Percentiles rank a stretch among this genome's conserved stretches.
Evolutionary conservation across 352 stramenopile species (phyloP).

Genomic region (Phytophthora multivora): DNA sequence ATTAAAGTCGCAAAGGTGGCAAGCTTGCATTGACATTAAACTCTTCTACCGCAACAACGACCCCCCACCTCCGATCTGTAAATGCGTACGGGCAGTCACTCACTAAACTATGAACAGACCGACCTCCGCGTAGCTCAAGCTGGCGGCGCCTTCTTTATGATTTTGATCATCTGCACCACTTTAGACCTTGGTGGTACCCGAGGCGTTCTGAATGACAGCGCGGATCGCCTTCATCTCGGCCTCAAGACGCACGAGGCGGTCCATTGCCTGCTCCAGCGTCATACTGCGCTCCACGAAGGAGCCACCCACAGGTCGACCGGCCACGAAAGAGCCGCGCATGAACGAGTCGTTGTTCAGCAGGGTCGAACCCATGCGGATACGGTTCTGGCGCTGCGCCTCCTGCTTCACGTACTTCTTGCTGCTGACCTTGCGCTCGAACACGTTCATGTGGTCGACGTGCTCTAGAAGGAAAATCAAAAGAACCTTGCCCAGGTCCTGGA

Average conservation of each 20-base stretch:
- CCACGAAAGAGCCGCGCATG: conserved; percentile 81
- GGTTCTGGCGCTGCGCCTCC: conserved; percentile 78
- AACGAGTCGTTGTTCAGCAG: conserved; percentile 68
- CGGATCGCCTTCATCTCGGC: conserved; percentile 70
- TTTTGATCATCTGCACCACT: neutral
- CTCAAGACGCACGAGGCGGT: conserved; percentile 69
- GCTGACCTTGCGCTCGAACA: conserved; percentile 60
- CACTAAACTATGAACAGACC: conserved; percentile 34
- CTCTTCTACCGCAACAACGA: conserved; percentile 26
- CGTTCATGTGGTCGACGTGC: conserved; percentile 58
- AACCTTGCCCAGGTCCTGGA: conserved; percentile 87
- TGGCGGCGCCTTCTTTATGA: conserved; percentile 14
- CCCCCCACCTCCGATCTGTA: conserved; percentile 11
- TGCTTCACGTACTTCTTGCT: conserved; percentile 64
- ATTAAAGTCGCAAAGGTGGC: conserved; percentile 2
- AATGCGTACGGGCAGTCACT: conserved; percentile 21
- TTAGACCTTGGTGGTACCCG: conserved; percentile 34
- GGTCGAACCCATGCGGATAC: conserved; percentile 72
- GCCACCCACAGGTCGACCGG: conserved; percentile 64
- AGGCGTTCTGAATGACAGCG: conserved; percentile 63
- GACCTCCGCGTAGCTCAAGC: conserved; percentile 6
- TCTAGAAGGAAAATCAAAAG: conserved; percentile 66
- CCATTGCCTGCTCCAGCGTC: conserved; percentile 75
- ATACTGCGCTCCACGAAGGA: conserved; percentile 64
- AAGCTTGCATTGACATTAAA: conserved; percentile 28